Evolutionary conservation across 2,329 filamentous ascomycete genomes (phyloP).

Genomic region (Cladosporium phlei): DNA sequence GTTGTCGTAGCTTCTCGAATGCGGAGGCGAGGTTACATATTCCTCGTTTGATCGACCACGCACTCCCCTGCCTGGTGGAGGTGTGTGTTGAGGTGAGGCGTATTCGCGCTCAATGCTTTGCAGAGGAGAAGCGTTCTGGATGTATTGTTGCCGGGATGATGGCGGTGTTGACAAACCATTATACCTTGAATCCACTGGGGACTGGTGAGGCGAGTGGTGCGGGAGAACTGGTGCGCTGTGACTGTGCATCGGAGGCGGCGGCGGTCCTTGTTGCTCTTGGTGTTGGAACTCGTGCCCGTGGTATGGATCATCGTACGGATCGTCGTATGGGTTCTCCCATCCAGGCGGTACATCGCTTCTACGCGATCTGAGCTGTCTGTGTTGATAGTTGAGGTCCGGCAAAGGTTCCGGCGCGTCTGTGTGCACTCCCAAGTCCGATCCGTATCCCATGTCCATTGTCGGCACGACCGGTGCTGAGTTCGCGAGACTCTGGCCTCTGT

Average conservation of each 20-base stretch:
- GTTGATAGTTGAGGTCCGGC: constrained; percentile 31
- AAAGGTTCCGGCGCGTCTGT: constrained; percentile 31
- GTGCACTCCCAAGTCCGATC: constrained; percentile 15
- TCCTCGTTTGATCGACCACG: constrained; percentile 29
- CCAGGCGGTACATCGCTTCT: constrained; percentile 25
- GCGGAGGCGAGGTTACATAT: constrained; percentile 25
- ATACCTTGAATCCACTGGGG: constrained; percentile 19
- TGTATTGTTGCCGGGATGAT: constrained; percentile 23
- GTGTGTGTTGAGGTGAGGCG: constrained; percentile 21
- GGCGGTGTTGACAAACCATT: constrained; percentile 20
- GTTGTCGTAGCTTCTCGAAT: constrained; percentile 25
- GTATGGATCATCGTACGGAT: constrained; percentile 17
- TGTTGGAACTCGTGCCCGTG: constrained; percentile 1
- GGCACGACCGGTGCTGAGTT: constrained; percentile 43
- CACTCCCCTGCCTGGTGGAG: constrained; percentile 19
- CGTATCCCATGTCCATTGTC: constrained; percentile 47
- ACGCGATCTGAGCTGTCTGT: constrained; percentile 21
- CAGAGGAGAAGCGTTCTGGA: constrained; percentile 26
- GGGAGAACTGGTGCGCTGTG: constrained; percentile 31
- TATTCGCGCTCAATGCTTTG: constrained; percentile 29
- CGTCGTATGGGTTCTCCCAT: constrained; percentile 27
- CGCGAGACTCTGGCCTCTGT: constrained; percentile 28
- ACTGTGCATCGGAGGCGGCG: constrained; percentile 35
- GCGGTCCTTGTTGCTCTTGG: constrained; percentile 26
- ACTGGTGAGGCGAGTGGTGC: constrained; percentile 19